phyloP scores from a whole-genome alignment of 352 stramenopile genomes.

The Phytophthora tentaculata region DNA sequence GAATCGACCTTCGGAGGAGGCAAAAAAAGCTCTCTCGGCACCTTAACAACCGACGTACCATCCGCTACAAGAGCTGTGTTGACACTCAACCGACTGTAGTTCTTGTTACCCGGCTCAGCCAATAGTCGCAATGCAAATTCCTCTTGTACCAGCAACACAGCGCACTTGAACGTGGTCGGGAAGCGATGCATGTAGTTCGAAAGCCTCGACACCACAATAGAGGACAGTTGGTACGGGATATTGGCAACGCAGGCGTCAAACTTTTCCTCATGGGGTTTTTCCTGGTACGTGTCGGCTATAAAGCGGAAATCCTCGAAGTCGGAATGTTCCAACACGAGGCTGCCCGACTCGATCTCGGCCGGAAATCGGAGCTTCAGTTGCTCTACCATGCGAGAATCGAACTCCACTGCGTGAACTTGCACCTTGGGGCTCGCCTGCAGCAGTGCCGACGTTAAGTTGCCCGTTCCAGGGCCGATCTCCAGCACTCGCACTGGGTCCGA shows the following conservation, averaged over 20 bases:
- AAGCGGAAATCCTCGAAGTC: slow-evolving; percentile 58
- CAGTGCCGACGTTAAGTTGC: slow-evolving; percentile 86
- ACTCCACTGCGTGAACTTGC: slow-evolving; percentile 76
- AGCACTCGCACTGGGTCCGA: slow-evolving; percentile 59
- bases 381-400: slow-evolving; percentile 79
- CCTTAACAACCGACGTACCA: slow-evolving; percentile 64
- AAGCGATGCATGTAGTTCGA: slow-evolving; percentile 76
- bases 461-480: slow-evolving; percentile 85
- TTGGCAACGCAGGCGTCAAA: slow-evolving; percentile 87
- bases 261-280: slow-evolving; percentile 8
- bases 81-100: slow-evolving; percentile 82
- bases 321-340: slow-evolving; percentile 45
- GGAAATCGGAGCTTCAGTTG: slow-evolving; percentile 68
- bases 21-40: slow-evolving; percentile 69
- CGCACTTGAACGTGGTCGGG: slow-evolving; percentile 57
- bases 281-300: slow-evolving; percentile 6
- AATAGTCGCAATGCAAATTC: slow-evolving; percentile 83
- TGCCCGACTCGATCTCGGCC: slow-evolving; percentile 22
- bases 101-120: slow-evolving; percentile 73
- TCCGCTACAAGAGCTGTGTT: slow-evolving; percentile 81
- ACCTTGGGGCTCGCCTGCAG: slow-evolving; percentile 53
- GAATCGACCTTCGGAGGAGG: slow-evolving; percentile 87
- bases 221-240: slow-evolving; percentile 90
- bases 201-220: slow-evolving; percentile 76
- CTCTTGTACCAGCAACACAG: slow-evolving; percentile 85